Base-by-base conservation (phyloP, 129 eudicot species). In the Lactuca sativa region DNA sequence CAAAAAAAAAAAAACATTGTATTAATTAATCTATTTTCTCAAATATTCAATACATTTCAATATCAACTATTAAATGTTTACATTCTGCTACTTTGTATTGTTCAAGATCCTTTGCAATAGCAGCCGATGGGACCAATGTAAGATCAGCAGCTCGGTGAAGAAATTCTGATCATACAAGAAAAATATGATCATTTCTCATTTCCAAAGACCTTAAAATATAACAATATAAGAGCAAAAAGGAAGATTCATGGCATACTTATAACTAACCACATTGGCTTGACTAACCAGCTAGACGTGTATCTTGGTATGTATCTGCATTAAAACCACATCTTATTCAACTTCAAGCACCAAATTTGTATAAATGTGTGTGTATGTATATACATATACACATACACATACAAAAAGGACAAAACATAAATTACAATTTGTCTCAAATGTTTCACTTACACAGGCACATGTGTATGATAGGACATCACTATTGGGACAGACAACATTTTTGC, bases 391-490 rank as follows among this genome's bases (percentile, higher is more conserved):
- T 30, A 58, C 13, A 25, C 30, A 25, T 25, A 25, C 30, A 25
- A 0, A 25, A 25, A 21, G 10, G 40, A 13, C 31, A 34, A 60
- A 60, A 38, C 6, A 2, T n/a, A 43, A 18, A 36, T 32, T 51
- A 59, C 17, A 5, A 61, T 52, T 62, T 34, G 67, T 61, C 40
- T 44, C 40, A 58, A 51, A 66, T 44, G 30, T 37, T 40, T 52
- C 14, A 87, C 99, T 80, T 90, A 95, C 99, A 95, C 99, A 13
- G 99, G 99, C 37, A 95, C 97, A 38, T 95, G 99, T 15, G 99
- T 95, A 77, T 90, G 99, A 79, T 95, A 95, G 3, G 99, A 95
- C 99, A 95, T 95, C 77, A 95, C 99, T 32, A 95, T 78, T 17
- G 99, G 99, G 31, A 95, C 99, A 63, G 79, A 77, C 75, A 95